Conservation (phyloP, 768 basidiomycete genomes). For the Lanmaoa rubissima region DNA sequence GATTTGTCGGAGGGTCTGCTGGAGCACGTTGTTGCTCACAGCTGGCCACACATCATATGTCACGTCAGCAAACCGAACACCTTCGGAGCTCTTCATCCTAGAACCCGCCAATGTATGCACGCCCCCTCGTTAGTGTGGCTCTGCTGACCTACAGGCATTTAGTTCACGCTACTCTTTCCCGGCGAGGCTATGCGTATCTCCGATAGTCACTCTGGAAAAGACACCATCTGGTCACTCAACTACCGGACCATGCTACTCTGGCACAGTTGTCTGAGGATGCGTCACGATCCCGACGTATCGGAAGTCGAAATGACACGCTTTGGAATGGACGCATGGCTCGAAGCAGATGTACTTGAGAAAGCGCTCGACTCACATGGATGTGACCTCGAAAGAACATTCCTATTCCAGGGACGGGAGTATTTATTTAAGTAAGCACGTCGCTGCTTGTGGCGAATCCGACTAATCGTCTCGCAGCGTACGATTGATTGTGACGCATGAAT, state of each 20-base stretch:
- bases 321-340: slow-evolving; percentile 66
- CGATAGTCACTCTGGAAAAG: slow-evolving; percentile 44
- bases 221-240: slow-evolving; percentile 74
- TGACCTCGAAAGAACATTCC: slow-evolving; percentile 60
- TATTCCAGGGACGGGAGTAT: slow-evolving; percentile 71
- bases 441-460: background rate
- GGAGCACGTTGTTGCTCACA: slow-evolving; percentile 64
- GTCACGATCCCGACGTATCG: slow-evolving; percentile 37
- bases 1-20: slow-evolving; percentile 69
- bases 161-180: slow-evolving; percentile 75
- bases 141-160: slow-evolving; percentile 4
- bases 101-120: slow-evolving; percentile 63
- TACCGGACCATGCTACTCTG: slow-evolving; percentile 69
- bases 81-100: slow-evolving; percentile 53
- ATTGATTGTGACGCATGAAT: slow-evolving; percentile 70
- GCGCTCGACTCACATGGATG: slow-evolving; percentile 66
- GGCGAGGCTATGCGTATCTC: slow-evolving; percentile 54
- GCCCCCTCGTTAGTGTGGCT: background rate
- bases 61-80: slow-evolving; percentile 40
- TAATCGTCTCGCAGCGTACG: slow-evolving; percentile 47
- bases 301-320: slow-evolving; percentile 59
- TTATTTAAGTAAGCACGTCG: slow-evolving; percentile 64
- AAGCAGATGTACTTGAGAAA: slow-evolving; percentile 63
- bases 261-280: slow-evolving; percentile 69
- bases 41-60: slow-evolving; percentile 65